Conservation (phyloP, 2,329 filamentous ascomycete species). For the Penicillium crustosum region DNA sequence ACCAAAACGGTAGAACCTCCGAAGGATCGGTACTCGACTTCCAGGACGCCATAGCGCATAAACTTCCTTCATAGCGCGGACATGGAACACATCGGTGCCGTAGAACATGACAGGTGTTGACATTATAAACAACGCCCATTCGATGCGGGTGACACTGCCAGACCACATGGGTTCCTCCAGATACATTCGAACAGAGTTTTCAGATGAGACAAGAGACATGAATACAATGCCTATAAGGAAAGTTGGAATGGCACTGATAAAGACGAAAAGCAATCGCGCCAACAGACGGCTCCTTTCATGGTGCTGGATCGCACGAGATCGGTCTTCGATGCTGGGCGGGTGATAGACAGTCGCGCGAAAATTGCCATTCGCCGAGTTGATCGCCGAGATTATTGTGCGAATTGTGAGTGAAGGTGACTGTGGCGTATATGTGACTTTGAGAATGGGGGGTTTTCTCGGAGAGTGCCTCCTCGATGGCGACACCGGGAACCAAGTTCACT, state of each 20-base stretch:
- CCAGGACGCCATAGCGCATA: slow-evolving; percentile 72
- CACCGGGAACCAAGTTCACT: slow-evolving; percentile 50
- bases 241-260: slow-evolving; percentile 72
- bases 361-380: slow-evolving; percentile 64
- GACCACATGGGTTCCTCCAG: slow-evolving; percentile 70
- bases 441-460: slow-evolving; percentile 65
- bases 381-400: slow-evolving; percentile 67
- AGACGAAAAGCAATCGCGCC: slow-evolving; percentile 67
- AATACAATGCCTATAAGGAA: slow-evolving; percentile 87
- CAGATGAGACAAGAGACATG: slow-evolving; percentile 73
- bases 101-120: slow-evolving; percentile 86
- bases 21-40: slow-evolving; percentile 69
- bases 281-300: slow-evolving; percentile 69
- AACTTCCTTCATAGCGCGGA: slow-evolving; percentile 75
- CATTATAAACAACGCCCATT: slow-evolving; percentile 77
- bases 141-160: slow-evolving; percentile 69
- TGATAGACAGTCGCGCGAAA: slow-evolving; percentile 73
- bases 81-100: slow-evolving; percentile 81
- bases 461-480: slow-evolving; percentile 44
- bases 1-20: slow-evolving; percentile 85
- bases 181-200: slow-evolving; percentile 60
- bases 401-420: slow-evolving; percentile 69
- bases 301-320: slow-evolving; percentile 69
- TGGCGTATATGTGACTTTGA: slow-evolving; percentile 71
- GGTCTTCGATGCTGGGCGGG: slow-evolving; percentile 78